Base-by-base conservation (phyloP, 176 grass and related monocot genomes). In the Eleusine coracana region DNA sequence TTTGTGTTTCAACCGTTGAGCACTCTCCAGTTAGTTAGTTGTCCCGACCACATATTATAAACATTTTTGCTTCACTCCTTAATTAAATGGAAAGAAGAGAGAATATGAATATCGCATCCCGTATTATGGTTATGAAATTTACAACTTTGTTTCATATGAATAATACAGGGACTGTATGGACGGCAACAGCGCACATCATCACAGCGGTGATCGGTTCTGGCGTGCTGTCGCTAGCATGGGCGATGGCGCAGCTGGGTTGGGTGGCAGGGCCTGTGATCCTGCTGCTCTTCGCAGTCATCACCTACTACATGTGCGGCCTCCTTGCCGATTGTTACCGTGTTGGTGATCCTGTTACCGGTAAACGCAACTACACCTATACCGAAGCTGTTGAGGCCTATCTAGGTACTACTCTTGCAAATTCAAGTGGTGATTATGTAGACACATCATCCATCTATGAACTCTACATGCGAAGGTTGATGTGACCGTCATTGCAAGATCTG, bases 191-290 rank as follows among this genome's bases (percentile, higher is more conserved):
- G 5, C 95, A 97, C 81, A 94, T 94, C 71, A 84, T 97, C 69
- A 97, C 95, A 23, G 90, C 95, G 2, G 95, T 97, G 70, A 94
- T 97, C 14, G 95, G 92, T 16, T 97, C 95, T 0, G 95, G 95
- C 0, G 92, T 97, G 64, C 84, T 97, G 8, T 94, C 95, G 8
- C 67, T 97, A 52, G 88, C 90, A 9, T 97, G 92, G 95, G 90
- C 92, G 21, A 94, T 88, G 63, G 86, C 92, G 0, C 95, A 97
- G 51, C 88, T 97, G 0, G 95, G 95, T 0, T 97, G 95, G 95
- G 75, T 92, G 39, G 82, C 84, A 2, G 95, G 95, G 15, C 81
- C 90, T 0, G 41, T 89, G 21, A 76, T 83, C 28, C 75, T 91
- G 21, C 5, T 91, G 49, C 73, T 95, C 31, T 94, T 98, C 76